These are phyloP conservation scores for Russula sp. DNA, from an alignment of 768 basidiomycete genomes.

Conservation along the genomic window DNA sequence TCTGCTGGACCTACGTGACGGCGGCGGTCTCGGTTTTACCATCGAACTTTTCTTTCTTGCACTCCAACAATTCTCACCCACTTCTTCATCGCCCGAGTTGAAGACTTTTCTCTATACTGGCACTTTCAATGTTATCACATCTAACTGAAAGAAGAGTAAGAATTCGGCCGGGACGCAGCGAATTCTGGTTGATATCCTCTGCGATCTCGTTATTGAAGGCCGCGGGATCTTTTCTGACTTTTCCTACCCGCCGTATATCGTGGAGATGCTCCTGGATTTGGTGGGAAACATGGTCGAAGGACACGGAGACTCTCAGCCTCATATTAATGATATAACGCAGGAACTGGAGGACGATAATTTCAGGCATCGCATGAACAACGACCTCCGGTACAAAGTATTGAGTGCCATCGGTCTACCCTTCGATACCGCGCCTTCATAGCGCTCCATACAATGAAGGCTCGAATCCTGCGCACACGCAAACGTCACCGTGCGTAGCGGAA, in stretches of 20 bases:
- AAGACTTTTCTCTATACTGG: background rate
- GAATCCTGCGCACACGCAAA: too few relatives aligned
- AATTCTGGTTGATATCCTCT: constrained; percentile 8
- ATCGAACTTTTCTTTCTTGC: constrained; percentile 18
- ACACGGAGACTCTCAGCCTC: background rate
- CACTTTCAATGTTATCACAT: constrained; percentile 1
- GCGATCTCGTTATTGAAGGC: constrained; percentile 6
- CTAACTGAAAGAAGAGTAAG: background rate
- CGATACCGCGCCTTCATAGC: too few relatives aligned
- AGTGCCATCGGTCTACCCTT: too few relatives aligned
- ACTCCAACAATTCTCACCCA: background rate
- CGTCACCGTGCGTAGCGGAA: too few relatives aligned
- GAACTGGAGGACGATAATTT: background rate
- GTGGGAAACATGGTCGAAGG: background rate
- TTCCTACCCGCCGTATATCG: background rate
- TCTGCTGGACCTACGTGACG: constrained; percentile 9
- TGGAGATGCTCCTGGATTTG: too few relatives aligned
- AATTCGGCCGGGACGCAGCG: background rate
- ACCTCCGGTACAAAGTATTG: background rate
- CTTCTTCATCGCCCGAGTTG: background rate
- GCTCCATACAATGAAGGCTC: too few relatives aligned
- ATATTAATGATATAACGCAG: background rate
- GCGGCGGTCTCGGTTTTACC: background rate
- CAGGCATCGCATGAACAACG: background rate
- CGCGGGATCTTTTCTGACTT: constrained; percentile 9